phyloP scores from a whole-genome alignment of 2,329 filamentous ascomycete genomes.

The Apiospora saccharicola region DNA sequence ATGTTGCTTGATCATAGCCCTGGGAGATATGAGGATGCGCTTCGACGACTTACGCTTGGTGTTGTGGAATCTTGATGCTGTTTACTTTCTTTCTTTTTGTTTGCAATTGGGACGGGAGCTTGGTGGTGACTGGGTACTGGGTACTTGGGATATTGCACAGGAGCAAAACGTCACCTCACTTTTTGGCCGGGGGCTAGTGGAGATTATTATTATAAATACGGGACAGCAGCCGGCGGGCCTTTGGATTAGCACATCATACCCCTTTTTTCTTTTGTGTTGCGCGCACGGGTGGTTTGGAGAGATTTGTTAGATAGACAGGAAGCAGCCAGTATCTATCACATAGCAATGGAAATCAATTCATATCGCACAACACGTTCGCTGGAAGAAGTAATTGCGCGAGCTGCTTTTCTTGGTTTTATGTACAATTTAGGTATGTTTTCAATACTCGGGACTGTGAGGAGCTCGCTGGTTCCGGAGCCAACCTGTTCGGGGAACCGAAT shows the following conservation, averaged over 20 bases:
- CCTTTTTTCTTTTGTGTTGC: slow-evolving; percentile 5
- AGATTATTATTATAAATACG: neutral
- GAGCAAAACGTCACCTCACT: neutral
- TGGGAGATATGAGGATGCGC: slow-evolving; percentile 73
- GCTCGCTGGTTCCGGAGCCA: neutral
- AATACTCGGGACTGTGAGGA: neutral
- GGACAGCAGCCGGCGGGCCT: neutral
- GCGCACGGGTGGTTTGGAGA: neutral
- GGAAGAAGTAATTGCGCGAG: neutral
- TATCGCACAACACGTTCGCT: neutral
- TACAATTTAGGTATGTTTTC: neutral
- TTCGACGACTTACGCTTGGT: slow-evolving; percentile 65
- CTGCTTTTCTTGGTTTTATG: neutral
- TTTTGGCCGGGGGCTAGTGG: neutral
- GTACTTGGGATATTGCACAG: neutral
- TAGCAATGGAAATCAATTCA: neutral
- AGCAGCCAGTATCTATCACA: neutral
- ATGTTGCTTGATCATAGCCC: slow-evolving; percentile 82
- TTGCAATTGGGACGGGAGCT: neutral
- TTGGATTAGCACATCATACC: slow-evolving; percentile 7
- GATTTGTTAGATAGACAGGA: neutral
- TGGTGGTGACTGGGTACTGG: neutral
- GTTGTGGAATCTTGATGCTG: slow-evolving; percentile 42
- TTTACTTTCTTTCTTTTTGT: neutral
- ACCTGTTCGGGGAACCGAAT: neutral